These are phyloP conservation scores for Aspergillus ustus DNA, from an alignment of 2,329 filamentous ascomycete species.

Conservation along the genomic window DNA sequence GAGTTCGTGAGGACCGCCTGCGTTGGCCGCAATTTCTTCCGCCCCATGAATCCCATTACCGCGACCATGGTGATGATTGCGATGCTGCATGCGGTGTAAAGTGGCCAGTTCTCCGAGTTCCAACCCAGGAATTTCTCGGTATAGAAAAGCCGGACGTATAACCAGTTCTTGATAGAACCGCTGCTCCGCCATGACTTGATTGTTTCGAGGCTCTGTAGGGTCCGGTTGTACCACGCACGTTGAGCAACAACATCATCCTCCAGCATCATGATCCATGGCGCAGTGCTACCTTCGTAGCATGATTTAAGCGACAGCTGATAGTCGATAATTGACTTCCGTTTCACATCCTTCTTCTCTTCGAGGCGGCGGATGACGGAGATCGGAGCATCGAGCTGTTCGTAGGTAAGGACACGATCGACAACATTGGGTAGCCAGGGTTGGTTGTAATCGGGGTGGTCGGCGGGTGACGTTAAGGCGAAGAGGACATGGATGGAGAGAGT, in stretches of 20 bases:
- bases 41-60: constrained; percentile 21
- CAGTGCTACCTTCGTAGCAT: constrained; percentile 43
- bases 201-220: constrained; percentile 42
- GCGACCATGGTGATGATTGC: constrained; percentile 25
- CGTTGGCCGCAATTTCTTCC: constrained; percentile 21
- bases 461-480: constrained; percentile 49
- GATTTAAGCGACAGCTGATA: constrained; percentile 49
- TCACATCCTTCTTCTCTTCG: constrained; percentile 28
- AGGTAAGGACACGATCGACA: constrained; percentile 48
- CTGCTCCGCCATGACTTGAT: constrained; percentile 30
- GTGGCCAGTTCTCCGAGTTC: constrained; percentile 48
- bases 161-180: constrained; percentile 28
- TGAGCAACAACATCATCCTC: constrained; percentile 55
- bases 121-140: constrained; percentile 53
- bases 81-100: constrained; percentile 43
- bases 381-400: constrained; percentile 36
- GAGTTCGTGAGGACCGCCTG: constrained; percentile 26
- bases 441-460: constrained; percentile 46
- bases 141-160: constrained; percentile 54
- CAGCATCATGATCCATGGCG: constrained; percentile 51
- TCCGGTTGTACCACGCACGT: constrained; percentile 52
- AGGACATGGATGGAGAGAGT: constrained; percentile 50
- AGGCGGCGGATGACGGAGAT: constrained; percentile 16
- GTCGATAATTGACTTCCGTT: constrained; percentile 50
- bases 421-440: constrained; percentile 48